phyloP scores from a whole-genome alignment of 2,329 filamentous ascomycete species.

The Cryphonectria nitschkei region DNA sequence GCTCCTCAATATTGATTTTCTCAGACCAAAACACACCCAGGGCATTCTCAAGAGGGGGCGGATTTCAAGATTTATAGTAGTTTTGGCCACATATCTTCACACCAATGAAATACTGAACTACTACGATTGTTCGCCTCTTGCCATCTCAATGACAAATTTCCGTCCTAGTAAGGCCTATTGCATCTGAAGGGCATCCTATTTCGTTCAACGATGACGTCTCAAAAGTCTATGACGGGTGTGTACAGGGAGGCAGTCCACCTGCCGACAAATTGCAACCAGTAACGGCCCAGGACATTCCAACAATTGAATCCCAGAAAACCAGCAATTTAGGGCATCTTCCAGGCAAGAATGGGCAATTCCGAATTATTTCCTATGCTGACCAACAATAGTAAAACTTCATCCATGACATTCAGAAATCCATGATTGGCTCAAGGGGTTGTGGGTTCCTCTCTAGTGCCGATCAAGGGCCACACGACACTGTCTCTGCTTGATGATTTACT shows the following conservation, averaged over 20 bases:
- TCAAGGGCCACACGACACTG: background rate
- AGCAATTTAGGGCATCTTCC: background rate
- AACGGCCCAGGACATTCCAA: background rate
- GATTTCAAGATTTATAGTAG: background rate
- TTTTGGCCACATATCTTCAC: background rate
- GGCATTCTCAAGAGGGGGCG: too few species aligned
- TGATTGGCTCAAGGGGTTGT: conserved; percentile 6
- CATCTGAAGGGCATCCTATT: background rate
- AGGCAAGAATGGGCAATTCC: conserved; percentile 2
- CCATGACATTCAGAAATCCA: conserved; percentile 2
- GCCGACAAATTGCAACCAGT: background rate
- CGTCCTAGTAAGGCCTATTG: background rate
- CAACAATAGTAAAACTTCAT: background rate
- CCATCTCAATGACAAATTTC: background rate
- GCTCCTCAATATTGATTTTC: background rate
- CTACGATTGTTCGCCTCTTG: background rate
- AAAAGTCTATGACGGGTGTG: conserved; percentile 17
- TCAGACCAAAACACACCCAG: too few species aligned
- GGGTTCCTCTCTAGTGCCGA: conserved; percentile 10
- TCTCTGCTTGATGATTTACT: conserved; percentile 5
- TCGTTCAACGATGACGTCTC: conserved; percentile 11
- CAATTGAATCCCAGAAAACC: background rate
- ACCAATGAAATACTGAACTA: background rate
- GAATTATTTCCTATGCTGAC: conserved; percentile 11
- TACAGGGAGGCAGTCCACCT: background rate